Conservation (phyloP, 441 rosid genomes). For the Geranium incanum region DNA sequence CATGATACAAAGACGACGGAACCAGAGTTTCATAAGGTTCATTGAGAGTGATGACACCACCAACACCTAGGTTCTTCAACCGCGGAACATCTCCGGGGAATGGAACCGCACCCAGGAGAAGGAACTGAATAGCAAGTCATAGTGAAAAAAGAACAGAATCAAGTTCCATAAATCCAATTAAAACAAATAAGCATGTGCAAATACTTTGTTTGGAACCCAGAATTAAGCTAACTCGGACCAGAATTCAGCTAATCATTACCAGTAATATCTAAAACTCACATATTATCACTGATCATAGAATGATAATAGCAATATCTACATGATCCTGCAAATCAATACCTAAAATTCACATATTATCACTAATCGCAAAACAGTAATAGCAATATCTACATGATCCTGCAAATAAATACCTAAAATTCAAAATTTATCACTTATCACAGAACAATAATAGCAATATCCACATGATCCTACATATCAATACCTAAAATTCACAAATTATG, state of each 20-base stretch:
- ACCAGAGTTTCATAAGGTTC: conserved; percentile 78
- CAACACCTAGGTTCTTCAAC: conserved; percentile 59
- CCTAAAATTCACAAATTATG: neutral
- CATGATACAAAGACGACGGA: conserved; percentile 54
- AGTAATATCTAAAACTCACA: neutral
- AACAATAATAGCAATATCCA: neutral
- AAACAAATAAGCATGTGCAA: neutral
- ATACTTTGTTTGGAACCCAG: neutral
- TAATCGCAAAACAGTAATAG: neutral
- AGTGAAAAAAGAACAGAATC: neutral
- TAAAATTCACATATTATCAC: neutral
- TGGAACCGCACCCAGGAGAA: conserved; percentile 80
- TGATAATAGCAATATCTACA: neutral
- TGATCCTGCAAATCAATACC: neutral
- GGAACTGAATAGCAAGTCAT: conserved; percentile 33
- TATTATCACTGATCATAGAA: neutral
- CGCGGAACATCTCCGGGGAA: conserved; percentile 66
- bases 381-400: neutral
- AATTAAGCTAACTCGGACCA: neutral
- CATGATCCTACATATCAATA: neutral
- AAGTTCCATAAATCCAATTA: neutral
- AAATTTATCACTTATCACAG: neutral
- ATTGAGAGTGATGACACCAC: conserved; percentile 78
- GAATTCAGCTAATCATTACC: neutral
- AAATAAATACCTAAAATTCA: neutral